Percentiles rank a stretch among this genome's conserved stretches.
phyloP scores from a whole-genome alignment of 495 filamentous ascomycete genomes.

The Sporormia fimetaria region DNA sequence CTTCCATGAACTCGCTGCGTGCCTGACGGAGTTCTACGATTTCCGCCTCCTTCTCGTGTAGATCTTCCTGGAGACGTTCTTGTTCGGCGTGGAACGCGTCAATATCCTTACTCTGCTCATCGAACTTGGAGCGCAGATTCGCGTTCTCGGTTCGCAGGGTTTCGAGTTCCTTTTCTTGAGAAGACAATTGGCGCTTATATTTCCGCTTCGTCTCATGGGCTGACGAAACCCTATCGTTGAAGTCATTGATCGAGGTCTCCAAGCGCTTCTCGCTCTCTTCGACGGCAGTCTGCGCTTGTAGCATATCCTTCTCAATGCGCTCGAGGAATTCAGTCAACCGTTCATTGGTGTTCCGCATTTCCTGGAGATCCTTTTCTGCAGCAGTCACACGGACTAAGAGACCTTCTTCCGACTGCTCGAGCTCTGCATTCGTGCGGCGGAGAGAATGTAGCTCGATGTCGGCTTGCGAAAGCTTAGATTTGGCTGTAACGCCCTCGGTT shows the following conservation, averaged over 20 bases:
- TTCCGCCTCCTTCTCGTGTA: constrained; percentile 17
- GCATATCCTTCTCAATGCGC: constrained; percentile 22
- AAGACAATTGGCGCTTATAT: constrained; percentile 16
- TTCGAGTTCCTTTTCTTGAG: constrained; percentile 18
- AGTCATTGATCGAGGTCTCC: constrained; percentile 10
- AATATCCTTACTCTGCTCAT: not conserved
- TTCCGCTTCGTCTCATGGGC: constrained; percentile 9
- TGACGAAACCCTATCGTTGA: constrained; percentile 13
- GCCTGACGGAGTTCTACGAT: constrained; percentile 11
- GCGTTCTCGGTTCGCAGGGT: not conserved
- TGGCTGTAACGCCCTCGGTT: not conserved
- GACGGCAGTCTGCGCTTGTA: constrained; percentile 13
- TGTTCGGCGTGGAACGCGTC: no score
- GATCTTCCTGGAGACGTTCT: constrained; percentile 10
- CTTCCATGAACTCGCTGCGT: constrained; percentile 11
- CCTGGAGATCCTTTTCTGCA: constrained; percentile 19
- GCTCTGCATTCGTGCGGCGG: constrained; percentile 8
- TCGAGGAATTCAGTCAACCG: constrained; percentile 16
- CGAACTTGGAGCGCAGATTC: no score
- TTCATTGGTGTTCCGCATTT: constrained; percentile 7
- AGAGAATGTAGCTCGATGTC: not conserved
- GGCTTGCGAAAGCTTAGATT: not conserved
- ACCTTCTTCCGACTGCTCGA: constrained; percentile 13
- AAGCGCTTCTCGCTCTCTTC: constrained; percentile 19
- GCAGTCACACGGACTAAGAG: constrained; percentile 7